Base-by-base conservation (phyloP, 2,329 filamentous ascomycete genomes). In the Pseudocercospora macadamiae region DNA sequence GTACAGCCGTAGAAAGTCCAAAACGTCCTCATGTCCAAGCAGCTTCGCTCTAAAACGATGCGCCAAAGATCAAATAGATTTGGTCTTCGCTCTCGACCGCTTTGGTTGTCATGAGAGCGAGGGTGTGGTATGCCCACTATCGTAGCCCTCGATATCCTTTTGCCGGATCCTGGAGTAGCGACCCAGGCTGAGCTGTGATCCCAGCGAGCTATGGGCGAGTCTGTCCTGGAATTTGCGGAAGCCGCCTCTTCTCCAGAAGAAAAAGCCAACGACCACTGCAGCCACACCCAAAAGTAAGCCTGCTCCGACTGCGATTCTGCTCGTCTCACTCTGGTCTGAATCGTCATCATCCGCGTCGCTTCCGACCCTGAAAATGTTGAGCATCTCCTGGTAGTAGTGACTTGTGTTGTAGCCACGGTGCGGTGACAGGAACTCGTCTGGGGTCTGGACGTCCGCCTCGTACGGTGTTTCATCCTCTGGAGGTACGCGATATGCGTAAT, bases 401-500 rank as follows among this genome's bases (percentile, higher is more conserved):
- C 59, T 64, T 9, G 72, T 74, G 55, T 74, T 66, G 60, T 66
- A 74, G 4, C 71, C 71, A 8, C 72, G 66, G 39, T 71, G 68
- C 9, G 68, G 61, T 3, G 67, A 71, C 6, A 72, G 59, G 30
- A 64, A 67, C n/a, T 63, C 56, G 30, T 63, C 56, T n/a, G 62
- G 61, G 23, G 68, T 63, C 12, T 60, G 30, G 39, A 65, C 56
- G 21, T 63, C 49, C 2, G 57, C 63, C 18, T 72, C 68, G 54
- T 70, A 73, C 8, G 51, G 49, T 21, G 60, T 57, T 26, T 68
- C 63, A 4, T 70, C 51, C 4, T 64, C 64, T 1, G 54, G 52
- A 6, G 55, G 52, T 19, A 68, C 61, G 37, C 57, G 55, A 49
- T 65, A 54, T 1, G 70, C 67, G 6, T 60, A 52, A 12, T 64